Evolutionary conservation across 805 yeast species (phyloP), one percentile per base, ranked within the genome.

Genomic region (Zygosaccharomyces bailii): DNA sequence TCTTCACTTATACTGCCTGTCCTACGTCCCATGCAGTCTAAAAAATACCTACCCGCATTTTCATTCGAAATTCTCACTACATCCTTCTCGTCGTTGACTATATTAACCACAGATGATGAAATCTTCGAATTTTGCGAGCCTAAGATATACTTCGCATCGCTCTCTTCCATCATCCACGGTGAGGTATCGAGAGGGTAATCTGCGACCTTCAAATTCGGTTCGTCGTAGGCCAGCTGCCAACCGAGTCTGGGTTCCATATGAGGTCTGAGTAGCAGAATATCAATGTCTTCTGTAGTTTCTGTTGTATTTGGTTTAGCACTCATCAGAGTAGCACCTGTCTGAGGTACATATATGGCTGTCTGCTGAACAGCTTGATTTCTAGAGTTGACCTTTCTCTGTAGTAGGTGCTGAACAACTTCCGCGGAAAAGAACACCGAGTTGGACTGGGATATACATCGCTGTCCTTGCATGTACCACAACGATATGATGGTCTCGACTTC

Each of bases 151-250:
- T 37, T 41, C 8, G 45, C 24, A 16, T 39, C 39, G 14, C 40
- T 38, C n/a, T 49, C 48, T 9, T 44, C 38, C 16, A 36, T 35
- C 30, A 39, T 36, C 59, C 60, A 58, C 1, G 59, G 58, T 2
- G 54, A 41, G 1, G 50, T 42, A 44, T 61, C 61, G 7, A 63
- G 24, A 13, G 55, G 44, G 34, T 51, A 59, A 36, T 63, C 67
- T 4, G 57, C 58, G 8, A 63, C 44, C 32, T 57, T 59, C 29
- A 63, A 42, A 43, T 49, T 56, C 13, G 66, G 68, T 39, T 61
- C 65, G 47, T 63, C 66, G 23, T 53, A 53, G 1, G 68, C 68
- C 16, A 62, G 35, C 40, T 62, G 66, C 63, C 63, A 60, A 17
- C 60, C 57, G 4, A 51, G 30, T 20, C 47, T 42, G 5, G 46